Conservation (phyloP, 768 basidiomycete species). For the Suillus variegatus region DNA sequence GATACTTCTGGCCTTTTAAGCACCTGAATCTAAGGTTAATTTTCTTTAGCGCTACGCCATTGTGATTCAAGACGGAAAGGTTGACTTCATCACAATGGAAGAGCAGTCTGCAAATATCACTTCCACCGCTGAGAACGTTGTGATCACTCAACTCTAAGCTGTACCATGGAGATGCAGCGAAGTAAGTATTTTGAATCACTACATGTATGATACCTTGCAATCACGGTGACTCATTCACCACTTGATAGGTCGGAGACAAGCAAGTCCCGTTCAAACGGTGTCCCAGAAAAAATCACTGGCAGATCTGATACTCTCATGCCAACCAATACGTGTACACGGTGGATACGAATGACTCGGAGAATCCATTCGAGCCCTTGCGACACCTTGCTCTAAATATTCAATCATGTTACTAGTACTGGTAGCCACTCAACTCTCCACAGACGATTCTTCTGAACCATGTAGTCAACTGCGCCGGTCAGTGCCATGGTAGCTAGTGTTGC, state of each 20-base stretch:
- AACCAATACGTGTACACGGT: background rate
- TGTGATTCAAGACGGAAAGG: constrained; percentile 58
- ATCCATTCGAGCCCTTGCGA: background rate
- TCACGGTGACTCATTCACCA: too few relatives aligned
- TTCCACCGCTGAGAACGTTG: constrained; percentile 51
- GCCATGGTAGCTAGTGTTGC: background rate
- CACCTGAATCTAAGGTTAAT: constrained; percentile 48
- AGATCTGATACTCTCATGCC: background rate
- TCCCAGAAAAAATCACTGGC: background rate
- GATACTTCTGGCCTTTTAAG: too few relatives aligned
- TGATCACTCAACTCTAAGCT: constrained; percentile 39
- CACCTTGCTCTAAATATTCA: background rate
- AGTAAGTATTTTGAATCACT: background rate
- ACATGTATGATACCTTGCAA: background rate
- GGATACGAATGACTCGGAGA: background rate
- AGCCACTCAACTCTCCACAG: background rate
- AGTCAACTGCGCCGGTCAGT: background rate
- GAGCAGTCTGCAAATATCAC: constrained; percentile 45
- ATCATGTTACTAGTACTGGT: background rate
- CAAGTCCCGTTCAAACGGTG: background rate
- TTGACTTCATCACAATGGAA: constrained; percentile 56
- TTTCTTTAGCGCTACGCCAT: constrained; percentile 52
- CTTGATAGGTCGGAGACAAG: background rate
- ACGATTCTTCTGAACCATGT: background rate
- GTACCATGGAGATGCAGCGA: background rate